Evolutionary conservation across 495 filamentous ascomycete genomes (phyloP).

Genomic region (Talaromyces wortmannii): DNA sequence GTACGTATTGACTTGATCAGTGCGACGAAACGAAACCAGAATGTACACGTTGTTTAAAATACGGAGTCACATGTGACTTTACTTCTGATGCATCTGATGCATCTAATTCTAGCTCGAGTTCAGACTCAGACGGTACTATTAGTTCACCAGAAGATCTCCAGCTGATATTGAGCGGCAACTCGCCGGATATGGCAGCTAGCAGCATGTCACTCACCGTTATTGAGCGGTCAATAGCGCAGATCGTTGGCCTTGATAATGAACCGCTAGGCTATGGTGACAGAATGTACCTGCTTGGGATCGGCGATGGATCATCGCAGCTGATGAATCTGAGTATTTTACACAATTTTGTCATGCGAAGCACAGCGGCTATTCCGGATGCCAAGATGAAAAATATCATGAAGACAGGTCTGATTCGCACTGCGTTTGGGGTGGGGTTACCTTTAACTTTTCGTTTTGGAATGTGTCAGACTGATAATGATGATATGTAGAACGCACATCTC

Average conservation of each 20-base stretch:
- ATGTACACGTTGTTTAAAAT: constrained; percentile 35
- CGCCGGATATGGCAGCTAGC: constrained; percentile 14
- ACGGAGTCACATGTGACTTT: constrained; percentile 33
- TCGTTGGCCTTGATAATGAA: neutral
- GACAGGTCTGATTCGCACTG: constrained; percentile 24
- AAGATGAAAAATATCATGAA: constrained; percentile 18
- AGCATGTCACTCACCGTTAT: constrained; percentile 18
- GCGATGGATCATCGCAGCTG: neutral
- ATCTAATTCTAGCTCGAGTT: constrained; percentile 3
- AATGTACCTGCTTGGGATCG: neutral
- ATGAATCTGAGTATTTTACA: constrained; percentile 20
- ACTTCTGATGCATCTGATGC: constrained; percentile 4
- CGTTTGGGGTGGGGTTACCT: constrained; percentile 26
- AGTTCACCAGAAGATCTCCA: constrained; percentile 8
- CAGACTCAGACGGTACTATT: constrained; percentile 1
- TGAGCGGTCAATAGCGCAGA: constrained; percentile 11
- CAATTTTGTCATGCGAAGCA: constrained; percentile 25
- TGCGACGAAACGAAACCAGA: constrained; percentile 41
- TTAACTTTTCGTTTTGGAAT: neutral
- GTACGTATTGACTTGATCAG: constrained; percentile 17
- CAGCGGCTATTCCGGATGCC: constrained; percentile 14
- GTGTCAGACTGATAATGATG: neutral
- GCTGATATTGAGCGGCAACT: constrained; percentile 6
- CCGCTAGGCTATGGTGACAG: constrained; percentile 4
- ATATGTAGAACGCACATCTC: constrained; percentile 31